These are phyloP conservation scores for Colletotrichum sp. DNA, from an alignment of 2,329 filamentous ascomycete species.

Conservation along the genomic window DNA sequence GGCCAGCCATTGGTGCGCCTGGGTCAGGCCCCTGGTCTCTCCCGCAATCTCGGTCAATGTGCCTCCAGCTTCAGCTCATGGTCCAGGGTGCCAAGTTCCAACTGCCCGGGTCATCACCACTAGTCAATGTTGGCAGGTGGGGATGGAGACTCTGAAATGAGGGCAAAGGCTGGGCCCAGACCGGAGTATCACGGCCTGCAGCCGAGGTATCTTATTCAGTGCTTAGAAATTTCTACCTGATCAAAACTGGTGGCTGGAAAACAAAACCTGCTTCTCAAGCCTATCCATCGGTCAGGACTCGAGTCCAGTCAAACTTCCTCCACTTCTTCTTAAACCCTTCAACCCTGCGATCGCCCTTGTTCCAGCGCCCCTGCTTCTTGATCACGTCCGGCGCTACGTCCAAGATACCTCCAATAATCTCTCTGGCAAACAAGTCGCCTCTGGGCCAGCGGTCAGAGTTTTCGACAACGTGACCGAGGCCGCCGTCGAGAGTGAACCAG, in stretches of 20 bases:
- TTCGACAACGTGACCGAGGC: constrained; percentile 91
- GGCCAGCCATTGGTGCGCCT: constrained; percentile 18
- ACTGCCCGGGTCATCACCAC: background rate
- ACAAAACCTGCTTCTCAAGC: background rate
- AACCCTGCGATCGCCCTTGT: constrained; percentile 69
- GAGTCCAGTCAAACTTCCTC: constrained; percentile 91
- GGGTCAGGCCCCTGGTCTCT: background rate
- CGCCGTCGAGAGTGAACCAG: constrained; percentile 93
- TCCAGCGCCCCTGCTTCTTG: constrained; percentile 90
- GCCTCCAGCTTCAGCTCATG: background rate
- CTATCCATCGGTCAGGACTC: constrained; percentile 53
- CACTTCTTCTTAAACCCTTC: constrained; percentile 85
- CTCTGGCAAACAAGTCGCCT: constrained; percentile 90
- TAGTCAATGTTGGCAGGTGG: background rate
- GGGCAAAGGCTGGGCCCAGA: background rate
- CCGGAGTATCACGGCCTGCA: background rate
- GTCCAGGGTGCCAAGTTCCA: background rate
- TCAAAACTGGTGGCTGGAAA: background rate
- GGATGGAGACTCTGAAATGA: background rate
- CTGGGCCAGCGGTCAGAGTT: constrained; percentile 84
- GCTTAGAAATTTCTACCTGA: background rate
- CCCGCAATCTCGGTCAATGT: constrained; percentile 14
- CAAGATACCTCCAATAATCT: constrained; percentile 91
- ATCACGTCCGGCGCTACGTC: constrained; percentile 82
- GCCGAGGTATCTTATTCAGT: background rate